A percentile compares a stretch with the other conserved stretches of the same genome.
Conservation (phyloP, 1,284 basidiomycete species). For the Pseudozyma pruni region DNA sequence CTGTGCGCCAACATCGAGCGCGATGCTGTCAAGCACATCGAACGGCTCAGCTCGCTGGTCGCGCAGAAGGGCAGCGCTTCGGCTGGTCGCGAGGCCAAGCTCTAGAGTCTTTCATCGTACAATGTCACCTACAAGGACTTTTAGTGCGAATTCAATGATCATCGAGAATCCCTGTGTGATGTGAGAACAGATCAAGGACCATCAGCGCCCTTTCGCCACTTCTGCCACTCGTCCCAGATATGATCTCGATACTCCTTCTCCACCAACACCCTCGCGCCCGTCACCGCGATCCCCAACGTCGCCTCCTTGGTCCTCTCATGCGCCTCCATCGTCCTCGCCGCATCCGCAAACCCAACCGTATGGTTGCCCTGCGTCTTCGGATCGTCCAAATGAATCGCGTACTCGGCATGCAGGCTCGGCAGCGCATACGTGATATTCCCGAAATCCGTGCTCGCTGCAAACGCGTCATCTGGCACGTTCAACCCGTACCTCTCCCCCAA, state of each 20-base stretch:
- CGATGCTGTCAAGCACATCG: slow-evolving; percentile 80
- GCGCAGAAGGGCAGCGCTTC: slow-evolving; percentile 36
- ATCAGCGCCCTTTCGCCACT: slow-evolving; percentile 42
- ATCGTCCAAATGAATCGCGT: slow-evolving; percentile 62
- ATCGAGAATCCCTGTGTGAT: no score
- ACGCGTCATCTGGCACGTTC: slow-evolving; percentile 34
- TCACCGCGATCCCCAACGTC: slow-evolving; percentile 66
- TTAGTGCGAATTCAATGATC: background rate
- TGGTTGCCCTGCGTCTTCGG: slow-evolving; percentile 64
- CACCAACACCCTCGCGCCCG: slow-evolving; percentile 64
- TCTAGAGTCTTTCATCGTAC: slow-evolving; percentile 14
- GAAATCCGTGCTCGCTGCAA: slow-evolving; percentile 65
- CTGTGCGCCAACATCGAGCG: slow-evolving; percentile 78
- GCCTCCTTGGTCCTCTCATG: slow-evolving; percentile 66
- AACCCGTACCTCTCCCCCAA: slow-evolving; percentile 64
- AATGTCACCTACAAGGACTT: background rate
- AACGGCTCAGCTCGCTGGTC: slow-evolving; percentile 44
- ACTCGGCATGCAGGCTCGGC: slow-evolving; percentile 66
- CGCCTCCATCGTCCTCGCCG: slow-evolving; percentile 55
- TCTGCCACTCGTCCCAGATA: slow-evolving; percentile 46
- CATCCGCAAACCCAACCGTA: slow-evolving; percentile 59
- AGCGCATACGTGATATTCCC: slow-evolving; percentile 68
- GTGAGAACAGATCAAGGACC: slow-evolving; percentile 18
- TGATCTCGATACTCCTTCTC: slow-evolving; percentile 65
- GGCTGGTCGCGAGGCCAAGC: slow-evolving; percentile 31